These are phyloP conservation scores for Ascocoryne sarcoides DNA, from an alignment of 2,329 filamentous ascomycete genomes.

Conservation along the genomic window DNA sequence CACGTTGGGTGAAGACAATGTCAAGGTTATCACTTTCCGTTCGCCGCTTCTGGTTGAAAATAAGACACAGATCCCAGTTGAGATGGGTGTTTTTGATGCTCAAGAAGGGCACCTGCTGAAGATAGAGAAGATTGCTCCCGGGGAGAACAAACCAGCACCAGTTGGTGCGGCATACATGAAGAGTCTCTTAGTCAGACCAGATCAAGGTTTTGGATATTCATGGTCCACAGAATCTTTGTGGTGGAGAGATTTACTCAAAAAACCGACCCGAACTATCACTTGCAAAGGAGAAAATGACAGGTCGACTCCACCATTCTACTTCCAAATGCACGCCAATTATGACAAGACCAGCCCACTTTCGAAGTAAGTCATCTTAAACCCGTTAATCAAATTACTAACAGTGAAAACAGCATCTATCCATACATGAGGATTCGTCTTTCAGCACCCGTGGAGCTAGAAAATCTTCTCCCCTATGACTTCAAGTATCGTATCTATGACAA, in stretches of 20 bases:
- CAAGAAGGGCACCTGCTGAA: constrained; percentile 85
- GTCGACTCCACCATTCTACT: constrained; percentile 76
- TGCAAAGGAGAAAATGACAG: constrained; percentile 82
- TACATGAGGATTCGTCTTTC: constrained; percentile 91
- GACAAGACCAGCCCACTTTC: constrained; percentile 78
- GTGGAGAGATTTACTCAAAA: constrained; percentile 85
- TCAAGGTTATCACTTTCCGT: constrained; percentile 94
- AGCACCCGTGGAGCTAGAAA: constrained; percentile 88
- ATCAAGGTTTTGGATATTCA: constrained; percentile 91
- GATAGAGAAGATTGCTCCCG: constrained; percentile 94
- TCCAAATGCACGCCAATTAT: constrained; percentile 83
- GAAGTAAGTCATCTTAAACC: constrained; percentile 38
- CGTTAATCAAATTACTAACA: constrained; percentile 25
- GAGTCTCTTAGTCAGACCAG: constrained; percentile 77
- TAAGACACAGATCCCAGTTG: constrained; percentile 90
- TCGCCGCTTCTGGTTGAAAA: constrained; percentile 92
- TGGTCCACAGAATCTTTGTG: constrained; percentile 87
- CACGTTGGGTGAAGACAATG: constrained; percentile 82
- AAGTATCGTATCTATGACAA: constrained; percentile 99
- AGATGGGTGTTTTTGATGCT: constrained; percentile 82
- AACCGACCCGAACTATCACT: constrained; percentile 76
- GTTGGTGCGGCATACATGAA: constrained; percentile 90
- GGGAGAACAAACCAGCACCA: constrained; percentile 80
- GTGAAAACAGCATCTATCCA: constrained; percentile 65
- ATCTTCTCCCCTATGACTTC: constrained; percentile 93